A percentile compares a stretch with the other conserved stretches of the same genome.
Evolutionary conservation across 2,329 filamentous ascomycete genomes (phyloP).

Genomic region (Dactylella cylindrospora): DNA sequence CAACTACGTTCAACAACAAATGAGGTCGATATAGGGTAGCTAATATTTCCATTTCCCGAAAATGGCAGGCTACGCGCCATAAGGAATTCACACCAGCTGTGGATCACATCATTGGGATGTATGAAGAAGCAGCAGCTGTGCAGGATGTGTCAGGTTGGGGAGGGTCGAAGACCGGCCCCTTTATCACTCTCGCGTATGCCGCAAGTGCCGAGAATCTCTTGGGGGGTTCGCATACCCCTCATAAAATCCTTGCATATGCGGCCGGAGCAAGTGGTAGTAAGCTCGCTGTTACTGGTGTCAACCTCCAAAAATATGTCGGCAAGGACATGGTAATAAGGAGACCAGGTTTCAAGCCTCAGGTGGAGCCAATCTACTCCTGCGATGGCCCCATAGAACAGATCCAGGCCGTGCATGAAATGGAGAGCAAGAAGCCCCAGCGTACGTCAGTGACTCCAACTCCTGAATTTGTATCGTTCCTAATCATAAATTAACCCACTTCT

Average conservation of each 20-base stretch:
- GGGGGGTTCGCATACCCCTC: conserved; percentile 14
- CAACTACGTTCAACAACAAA: no score
- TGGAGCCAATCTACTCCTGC: conserved; percentile 13
- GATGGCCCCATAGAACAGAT: conserved; percentile 33
- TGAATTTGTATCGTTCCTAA: background rate
- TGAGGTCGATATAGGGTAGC: no score
- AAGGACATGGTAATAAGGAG: conserved; percentile 9
- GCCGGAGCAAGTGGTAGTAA: conserved; percentile 12
- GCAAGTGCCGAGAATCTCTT: conserved; percentile 12
- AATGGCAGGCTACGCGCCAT: conserved; percentile 19
- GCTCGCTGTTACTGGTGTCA: conserved; percentile 14
- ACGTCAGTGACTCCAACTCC: background rate
- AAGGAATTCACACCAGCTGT: conserved; percentile 27
- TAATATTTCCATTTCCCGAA: no score
- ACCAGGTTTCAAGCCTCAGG: conserved; percentile 21
- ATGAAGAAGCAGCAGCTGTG: conserved; percentile 23
- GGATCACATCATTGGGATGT: conserved; percentile 25
- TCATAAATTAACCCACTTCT: background rate
- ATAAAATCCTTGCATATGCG: conserved; percentile 24
- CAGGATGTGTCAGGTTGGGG: conserved; percentile 24
- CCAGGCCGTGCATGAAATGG: conserved; percentile 11
- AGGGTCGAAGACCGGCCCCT: conserved; percentile 24
- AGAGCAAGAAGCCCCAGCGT: conserved; percentile 16
- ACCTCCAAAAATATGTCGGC: conserved; percentile 5
- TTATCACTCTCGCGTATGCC: conserved; percentile 20